Conservation (phyloP, 352 stramenopile species). For the Phytopythium mirpurense region DNA sequence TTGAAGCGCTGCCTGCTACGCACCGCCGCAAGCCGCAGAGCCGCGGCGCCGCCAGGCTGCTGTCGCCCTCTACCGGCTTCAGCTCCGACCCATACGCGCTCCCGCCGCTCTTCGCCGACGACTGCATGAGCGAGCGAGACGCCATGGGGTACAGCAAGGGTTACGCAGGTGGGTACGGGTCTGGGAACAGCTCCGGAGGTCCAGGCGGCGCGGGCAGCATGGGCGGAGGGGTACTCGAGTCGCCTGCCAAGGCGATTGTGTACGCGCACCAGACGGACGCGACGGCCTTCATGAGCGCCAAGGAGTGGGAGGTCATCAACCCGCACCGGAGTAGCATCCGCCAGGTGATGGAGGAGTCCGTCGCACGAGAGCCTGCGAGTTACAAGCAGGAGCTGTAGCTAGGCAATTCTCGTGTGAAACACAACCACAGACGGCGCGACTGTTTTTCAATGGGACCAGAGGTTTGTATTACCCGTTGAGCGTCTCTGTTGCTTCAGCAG, state of each 20-base stretch:
- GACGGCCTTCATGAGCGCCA: slow-evolving; percentile 48
- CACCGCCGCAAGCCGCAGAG: slow-evolving; percentile 1
- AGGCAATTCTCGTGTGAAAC: too few species aligned
- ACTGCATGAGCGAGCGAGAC: slow-evolving; percentile 41
- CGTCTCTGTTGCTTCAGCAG: not conserved
- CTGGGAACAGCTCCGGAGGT: slow-evolving; percentile 16
- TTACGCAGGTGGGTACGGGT: not conserved
- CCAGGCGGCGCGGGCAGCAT: slow-evolving; percentile 6
- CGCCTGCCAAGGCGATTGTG: slow-evolving; percentile 49
- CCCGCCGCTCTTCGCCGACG: slow-evolving; percentile 58
- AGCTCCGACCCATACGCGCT: slow-evolving; percentile 61
- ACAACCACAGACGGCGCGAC: not conserved
- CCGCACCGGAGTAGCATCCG: slow-evolving; percentile 45
- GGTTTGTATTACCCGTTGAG: slow-evolving; percentile 4
- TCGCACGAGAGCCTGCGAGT: too few species aligned
- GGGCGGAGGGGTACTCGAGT: slow-evolving; percentile 27
- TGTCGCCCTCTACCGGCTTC: slow-evolving; percentile 10
- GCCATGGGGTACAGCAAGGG: not conserved
- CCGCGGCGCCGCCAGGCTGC: slow-evolving; percentile 10
- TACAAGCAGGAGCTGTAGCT: not conserved
- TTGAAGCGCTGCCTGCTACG: slow-evolving; percentile 7
- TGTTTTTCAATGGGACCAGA: slow-evolving; percentile 9
- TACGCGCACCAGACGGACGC: slow-evolving; percentile 43
- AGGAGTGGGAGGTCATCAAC: slow-evolving; percentile 70
- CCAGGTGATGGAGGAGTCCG: slow-evolving; percentile 35